Percentiles rank a stretch among this genome's conserved stretches.
Conservation (phyloP, 345 rosid genomes). For the Brassica juncea region DNA sequence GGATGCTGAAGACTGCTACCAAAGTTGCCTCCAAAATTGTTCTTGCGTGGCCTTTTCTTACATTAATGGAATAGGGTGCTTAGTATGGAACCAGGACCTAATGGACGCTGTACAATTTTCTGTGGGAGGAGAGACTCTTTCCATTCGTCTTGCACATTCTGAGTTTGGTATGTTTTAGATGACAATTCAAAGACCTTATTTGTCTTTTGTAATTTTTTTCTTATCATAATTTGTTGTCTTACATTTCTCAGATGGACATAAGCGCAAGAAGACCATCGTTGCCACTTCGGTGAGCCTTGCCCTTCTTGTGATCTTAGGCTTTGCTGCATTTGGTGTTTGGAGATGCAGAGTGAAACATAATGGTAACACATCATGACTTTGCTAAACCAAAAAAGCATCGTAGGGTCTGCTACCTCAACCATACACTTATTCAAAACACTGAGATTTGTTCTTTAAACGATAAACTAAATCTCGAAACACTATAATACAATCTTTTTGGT, state of each 20-base stretch:
- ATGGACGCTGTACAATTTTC: constrained; percentile 17
- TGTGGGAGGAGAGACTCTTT: constrained; percentile 9
- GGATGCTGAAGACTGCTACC: constrained; percentile 4
- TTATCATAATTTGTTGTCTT: not conserved
- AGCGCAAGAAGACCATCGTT: constrained; percentile 7
- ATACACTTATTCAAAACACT: not conserved
- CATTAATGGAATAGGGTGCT: constrained; percentile 31
- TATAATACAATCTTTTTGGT: not conserved
- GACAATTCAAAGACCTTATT: not conserved
- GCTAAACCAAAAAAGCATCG: not conserved
- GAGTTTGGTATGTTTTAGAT: constrained; percentile 12
- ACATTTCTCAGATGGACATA: constrained; percentile 18
- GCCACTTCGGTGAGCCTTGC: constrained; percentile 10
- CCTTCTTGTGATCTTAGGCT: constrained; percentile 4
- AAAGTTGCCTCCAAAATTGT: constrained; percentile 33
- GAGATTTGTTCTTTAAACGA: not conserved
- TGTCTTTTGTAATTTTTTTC: not conserved
- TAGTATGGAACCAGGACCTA: constrained; percentile 17
- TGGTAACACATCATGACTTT: constrained; percentile 7
- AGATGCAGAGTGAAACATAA: not conserved
- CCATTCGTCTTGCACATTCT: constrained; percentile 32
- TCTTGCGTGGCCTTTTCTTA: constrained; percentile 36
- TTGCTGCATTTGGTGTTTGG: constrained; percentile 15
- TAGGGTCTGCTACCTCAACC: not conserved
- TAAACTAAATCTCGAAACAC: not conserved